Conservation (phyloP, 139 green algal genomes). For the Chlamydomonas asymmetrica region DNA sequence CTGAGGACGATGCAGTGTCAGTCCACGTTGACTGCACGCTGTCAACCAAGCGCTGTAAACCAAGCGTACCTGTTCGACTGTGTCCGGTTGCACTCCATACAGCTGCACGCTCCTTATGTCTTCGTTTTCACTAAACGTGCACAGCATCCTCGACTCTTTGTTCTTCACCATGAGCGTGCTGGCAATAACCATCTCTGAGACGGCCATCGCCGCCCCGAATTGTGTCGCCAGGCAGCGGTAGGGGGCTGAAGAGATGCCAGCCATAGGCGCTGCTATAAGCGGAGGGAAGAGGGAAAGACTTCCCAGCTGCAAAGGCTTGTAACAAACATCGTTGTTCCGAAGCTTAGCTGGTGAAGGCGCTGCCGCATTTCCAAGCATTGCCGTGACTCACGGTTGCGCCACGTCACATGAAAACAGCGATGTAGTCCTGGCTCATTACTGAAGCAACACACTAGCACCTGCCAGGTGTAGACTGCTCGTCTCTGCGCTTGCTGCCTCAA, state of each 20-base stretch:
- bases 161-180: conserved; percentile 27
- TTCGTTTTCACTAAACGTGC: conserved; percentile 19
- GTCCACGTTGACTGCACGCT: neutral
- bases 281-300: conserved; percentile 21
- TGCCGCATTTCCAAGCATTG: too few species aligned
- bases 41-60: neutral
- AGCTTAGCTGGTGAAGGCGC: too few species aligned
- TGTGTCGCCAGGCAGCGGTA: conserved; percentile 35
- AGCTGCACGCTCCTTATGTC: conserved; percentile 29
- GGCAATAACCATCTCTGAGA: conserved; percentile 50
- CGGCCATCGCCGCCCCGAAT: conserved; percentile 31
- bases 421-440: too few species aligned
- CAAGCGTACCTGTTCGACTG: conserved; percentile 12
- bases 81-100: conserved; percentile 41
- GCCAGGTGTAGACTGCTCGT: too few species aligned
- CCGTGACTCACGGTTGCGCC: too few species aligned
- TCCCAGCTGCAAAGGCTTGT: conserved; percentile 21
- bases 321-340: too few species aligned
- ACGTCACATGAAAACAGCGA: too few species aligned
- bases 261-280: conserved; percentile 46
- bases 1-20: neutral
- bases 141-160: conserved; percentile 20
- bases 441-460: too few species aligned
- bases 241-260: conserved; percentile 45
- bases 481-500: too few species aligned